Conservation (phyloP, 305 asterid species). For the Fraxinus paxiana region DNA sequence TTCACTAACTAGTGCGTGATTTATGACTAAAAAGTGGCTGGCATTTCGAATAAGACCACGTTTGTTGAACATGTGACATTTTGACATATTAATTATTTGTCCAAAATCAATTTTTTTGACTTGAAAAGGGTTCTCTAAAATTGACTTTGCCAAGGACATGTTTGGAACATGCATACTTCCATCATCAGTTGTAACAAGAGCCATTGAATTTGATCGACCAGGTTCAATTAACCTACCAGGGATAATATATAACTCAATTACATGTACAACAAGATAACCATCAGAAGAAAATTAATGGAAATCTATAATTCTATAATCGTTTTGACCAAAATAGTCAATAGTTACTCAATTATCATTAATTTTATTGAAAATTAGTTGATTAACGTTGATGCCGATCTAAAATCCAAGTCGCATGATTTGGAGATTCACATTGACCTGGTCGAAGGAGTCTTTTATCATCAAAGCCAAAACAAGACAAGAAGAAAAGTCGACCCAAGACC, state of each 20-base stretch:
- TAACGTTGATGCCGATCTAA: not conserved
- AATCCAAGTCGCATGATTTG: too few relatives aligned
- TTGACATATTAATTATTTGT: not conserved
- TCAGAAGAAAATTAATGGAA: not conserved
- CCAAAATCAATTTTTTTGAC: not conserved
- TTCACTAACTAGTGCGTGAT: not conserved
- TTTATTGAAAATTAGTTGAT: not conserved
- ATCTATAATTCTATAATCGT: not conserved
- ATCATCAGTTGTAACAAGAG: not conserved
- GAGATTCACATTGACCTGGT: not conserved
- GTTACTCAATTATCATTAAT: not conserved
- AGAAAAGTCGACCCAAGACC: not conserved
- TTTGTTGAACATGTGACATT: constrained; percentile 3
- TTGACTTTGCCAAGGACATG: not conserved
- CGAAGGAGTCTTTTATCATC: not conserved
- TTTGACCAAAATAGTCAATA: not conserved
- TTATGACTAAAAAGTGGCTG: not conserved
- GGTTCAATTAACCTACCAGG: not conserved
- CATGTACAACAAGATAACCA: too few relatives aligned
- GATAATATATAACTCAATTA: not conserved
- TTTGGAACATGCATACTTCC: not conserved
- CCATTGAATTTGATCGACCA: not conserved
- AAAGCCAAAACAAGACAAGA: not conserved
- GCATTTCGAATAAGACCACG: not conserved
- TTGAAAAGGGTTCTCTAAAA: not conserved